Evolutionary conservation across 148 eudicot species (phyloP).

Genomic region (Bassia scoparia): DNA sequence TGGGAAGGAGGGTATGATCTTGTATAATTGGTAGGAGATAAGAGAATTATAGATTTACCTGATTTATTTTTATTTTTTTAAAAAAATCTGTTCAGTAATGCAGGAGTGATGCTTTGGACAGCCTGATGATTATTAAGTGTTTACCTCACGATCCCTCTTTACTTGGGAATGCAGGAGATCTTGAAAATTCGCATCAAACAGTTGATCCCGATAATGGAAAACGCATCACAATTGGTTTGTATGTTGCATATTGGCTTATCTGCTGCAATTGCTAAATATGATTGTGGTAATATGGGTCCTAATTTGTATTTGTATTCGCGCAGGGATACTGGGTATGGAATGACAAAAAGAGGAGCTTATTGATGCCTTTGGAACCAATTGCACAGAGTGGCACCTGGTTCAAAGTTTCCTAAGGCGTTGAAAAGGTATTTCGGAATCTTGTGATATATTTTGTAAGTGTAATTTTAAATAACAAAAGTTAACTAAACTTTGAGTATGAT

Average conservation of each 20-base stretch:
- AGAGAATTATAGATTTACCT: not conserved
- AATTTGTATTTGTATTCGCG: not conserved
- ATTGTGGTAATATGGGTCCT: not conserved
- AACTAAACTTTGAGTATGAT: not conserved
- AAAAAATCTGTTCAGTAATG: conserved; percentile 69
- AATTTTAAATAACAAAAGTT: too few relatives aligned
- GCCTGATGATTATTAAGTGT: conserved; percentile 89
- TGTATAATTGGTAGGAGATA: not conserved
- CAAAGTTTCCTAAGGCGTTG: conserved; percentile 75
- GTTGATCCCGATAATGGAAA: conserved; percentile 96
- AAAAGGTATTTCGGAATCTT: conserved; percentile 52
- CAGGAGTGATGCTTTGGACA: conserved; percentile 98
- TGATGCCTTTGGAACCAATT: conserved; percentile 95
- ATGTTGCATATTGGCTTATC: not conserved
- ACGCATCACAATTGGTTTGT: conserved; percentile 77
- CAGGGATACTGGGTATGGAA: conserved; percentile 96
- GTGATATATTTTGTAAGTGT: not conserved
- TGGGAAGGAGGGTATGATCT: not conserved
- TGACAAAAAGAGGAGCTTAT: conserved; percentile 97
- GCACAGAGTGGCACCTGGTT: conserved; percentile 99
- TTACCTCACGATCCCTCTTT: conserved; percentile 82
- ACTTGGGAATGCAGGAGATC: conserved; percentile 89
- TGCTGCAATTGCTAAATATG: conserved; percentile 9
- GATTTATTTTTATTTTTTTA: conserved; percentile 14
- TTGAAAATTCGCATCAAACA: conserved; percentile 81